phyloP scores from a whole-genome alignment of 257 asterid genomes.

The Ballota nigra region DNA sequence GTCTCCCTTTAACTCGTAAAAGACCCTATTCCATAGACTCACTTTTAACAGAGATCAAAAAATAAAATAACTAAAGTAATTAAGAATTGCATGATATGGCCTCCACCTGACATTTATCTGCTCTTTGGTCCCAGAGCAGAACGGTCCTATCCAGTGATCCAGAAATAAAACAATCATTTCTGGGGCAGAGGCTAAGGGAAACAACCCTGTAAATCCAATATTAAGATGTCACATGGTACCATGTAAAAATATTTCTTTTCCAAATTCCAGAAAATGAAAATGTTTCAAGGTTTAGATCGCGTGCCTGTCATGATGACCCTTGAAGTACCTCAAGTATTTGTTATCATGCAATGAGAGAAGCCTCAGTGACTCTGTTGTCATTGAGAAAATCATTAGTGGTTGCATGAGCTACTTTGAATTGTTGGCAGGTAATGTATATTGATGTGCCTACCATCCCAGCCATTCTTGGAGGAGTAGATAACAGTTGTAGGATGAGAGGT shows the following conservation, averaged over 20 bases:
- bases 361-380: slow-evolving; percentile 84
- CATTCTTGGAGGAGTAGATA: slow-evolving; percentile 95
- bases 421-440: not conserved
- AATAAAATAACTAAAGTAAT: slow-evolving; percentile 19
- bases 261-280: slow-evolving; percentile 13
- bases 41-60: slow-evolving; percentile 19
- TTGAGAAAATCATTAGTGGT: slow-evolving; percentile 21
- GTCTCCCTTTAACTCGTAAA: slow-evolving; percentile 93
- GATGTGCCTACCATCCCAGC: slow-evolving; percentile 89
- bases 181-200: slow-evolving; percentile 80
- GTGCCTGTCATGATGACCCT: slow-evolving; percentile 98
- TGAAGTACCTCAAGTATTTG: slow-evolving; percentile 96
- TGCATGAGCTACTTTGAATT: slow-evolving; percentile 19
- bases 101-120: slow-evolving; percentile 93
- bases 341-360: slow-evolving; percentile 95
- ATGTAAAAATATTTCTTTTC: not conserved
- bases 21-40: slow-evolving; percentile 61
- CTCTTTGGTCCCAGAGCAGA: slow-evolving; percentile 97
- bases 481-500: slow-evolving; percentile 97
- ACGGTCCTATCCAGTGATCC: slow-evolving; percentile 93
- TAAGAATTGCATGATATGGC: slow-evolving; percentile 13
- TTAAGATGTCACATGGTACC: slow-evolving; percentile 7
- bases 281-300: slow-evolving; percentile 23
- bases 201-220: slow-evolving; percentile 66
- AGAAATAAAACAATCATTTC: slow-evolving; percentile 84